Base-by-base conservation (phyloP, 306 rosid species). In the Clitoria ternatea region DNA sequence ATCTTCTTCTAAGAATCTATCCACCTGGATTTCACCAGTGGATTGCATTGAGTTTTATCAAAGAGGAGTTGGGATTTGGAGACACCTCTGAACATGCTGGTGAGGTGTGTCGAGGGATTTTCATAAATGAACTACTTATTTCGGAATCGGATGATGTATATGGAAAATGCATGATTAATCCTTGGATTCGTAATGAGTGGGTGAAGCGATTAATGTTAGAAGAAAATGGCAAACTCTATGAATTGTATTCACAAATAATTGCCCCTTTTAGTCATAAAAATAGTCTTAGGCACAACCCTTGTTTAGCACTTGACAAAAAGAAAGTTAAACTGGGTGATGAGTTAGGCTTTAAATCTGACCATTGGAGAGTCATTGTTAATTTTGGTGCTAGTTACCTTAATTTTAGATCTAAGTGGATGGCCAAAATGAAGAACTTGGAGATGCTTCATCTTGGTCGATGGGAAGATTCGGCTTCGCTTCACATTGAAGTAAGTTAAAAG, bases 361-460 rank as follows among this genome's bases (percentile, higher is more conserved):
- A 12, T 10, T 27, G n/a, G 1, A 29, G 24, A 30, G 55, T 72
- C 1, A 8, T 83, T 8, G 72, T 80, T 17, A 83, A 83, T 69
- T 66, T 72, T 2, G 61, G 40, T 29, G 55, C 24, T 2, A 43
- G 2, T 0, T 49, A 80, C 69, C 68, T 80, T 10, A 2, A n/a
- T 1, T 8, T 80, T 32, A 35, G 10, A 9, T 10, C 15, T 0
- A 20, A 63, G 0, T 49, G 63, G 73, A 18, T 77, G 2, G 17
- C 2, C 1, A 73, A 66, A 13, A 8, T 44, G 24, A 40, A 56
- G 13, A 4, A 0, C 3, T 1, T 75, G 1, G 43, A 0, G 44
- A 62, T 66, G 49, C 74, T 75, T 66, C 74, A 75, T 10, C 26
- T 75, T 2, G 80, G 80, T 14, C 74, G 69, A 8, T 66, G 80